Percentiles rank a stretch among this genome's conserved stretches.
Evolutionary conservation across 176 grass and related monocot species (phyloP).

Genomic region (Carex kokanica): DNA sequence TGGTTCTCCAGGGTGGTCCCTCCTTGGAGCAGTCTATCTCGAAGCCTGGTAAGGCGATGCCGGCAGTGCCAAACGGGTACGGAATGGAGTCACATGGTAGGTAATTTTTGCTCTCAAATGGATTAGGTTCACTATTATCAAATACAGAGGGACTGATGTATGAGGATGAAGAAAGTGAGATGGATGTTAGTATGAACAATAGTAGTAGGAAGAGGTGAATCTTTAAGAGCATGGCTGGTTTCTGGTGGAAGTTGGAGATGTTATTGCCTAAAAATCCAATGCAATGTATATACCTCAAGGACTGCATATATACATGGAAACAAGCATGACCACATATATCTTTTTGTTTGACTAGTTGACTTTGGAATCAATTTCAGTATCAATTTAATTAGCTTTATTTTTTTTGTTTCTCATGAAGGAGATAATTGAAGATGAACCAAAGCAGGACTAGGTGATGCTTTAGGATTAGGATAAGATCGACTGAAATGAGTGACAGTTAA

Average conservation of each 20-base stretch:
- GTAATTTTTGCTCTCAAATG: too few relatives aligned
- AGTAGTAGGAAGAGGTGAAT: background rate
- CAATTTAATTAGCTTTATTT: background rate
- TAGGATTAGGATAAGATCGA: too few relatives aligned
- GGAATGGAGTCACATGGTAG: background rate
- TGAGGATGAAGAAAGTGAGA: background rate
- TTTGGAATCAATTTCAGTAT: background rate
- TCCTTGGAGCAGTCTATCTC: background rate
- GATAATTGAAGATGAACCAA: too few relatives aligned
- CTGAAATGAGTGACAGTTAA: too few relatives aligned
- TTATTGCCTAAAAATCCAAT: background rate
- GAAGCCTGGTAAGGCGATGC: background rate
- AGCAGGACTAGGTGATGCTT: too few relatives aligned
- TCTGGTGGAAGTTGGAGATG: background rate
- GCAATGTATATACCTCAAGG: background rate
- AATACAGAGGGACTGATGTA: background rate
- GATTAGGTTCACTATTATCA: too few relatives aligned
- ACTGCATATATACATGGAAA: background rate
- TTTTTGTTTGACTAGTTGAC: background rate
- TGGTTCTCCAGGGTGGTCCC: too few relatives aligned
- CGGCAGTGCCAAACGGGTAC: background rate
- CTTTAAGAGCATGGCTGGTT: background rate
- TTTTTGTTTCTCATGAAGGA: too few relatives aligned
- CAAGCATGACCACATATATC: background rate
- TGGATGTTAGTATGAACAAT: background rate